Evolutionary conservation across 495 filamentous ascomycete genomes (phyloP).

Genomic region (Lepidopterella palustris): DNA sequence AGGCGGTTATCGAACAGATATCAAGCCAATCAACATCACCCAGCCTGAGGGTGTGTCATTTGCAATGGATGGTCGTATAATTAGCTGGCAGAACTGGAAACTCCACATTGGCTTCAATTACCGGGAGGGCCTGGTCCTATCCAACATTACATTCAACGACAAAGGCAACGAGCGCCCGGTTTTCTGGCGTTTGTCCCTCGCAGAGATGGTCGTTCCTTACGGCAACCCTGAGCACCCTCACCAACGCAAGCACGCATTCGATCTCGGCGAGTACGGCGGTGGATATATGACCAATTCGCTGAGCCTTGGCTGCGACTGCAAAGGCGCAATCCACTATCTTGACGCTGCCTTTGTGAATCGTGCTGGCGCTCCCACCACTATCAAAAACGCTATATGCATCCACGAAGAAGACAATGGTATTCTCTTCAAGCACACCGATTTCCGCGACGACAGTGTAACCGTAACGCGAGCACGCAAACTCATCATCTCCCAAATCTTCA

Average conservation of each 20-base stretch:
- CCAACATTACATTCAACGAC: slow-evolving; percentile 88
- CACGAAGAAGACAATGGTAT: slow-evolving; percentile 95
- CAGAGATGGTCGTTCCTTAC: slow-evolving; percentile 96
- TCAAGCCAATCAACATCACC: slow-evolving; percentile 93
- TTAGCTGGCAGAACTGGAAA: slow-evolving; percentile 94
- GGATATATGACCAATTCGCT: slow-evolving; percentile 96
- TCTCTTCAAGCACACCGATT: slow-evolving; percentile 93
- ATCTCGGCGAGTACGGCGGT: slow-evolving; percentile 88
- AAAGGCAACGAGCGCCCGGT: slow-evolving; percentile 71
- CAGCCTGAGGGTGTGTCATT: slow-evolving; percentile 95
- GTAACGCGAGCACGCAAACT: slow-evolving; percentile 85
- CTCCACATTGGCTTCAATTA: slow-evolving; percentile 95
- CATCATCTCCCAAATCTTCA: slow-evolving; percentile 89
- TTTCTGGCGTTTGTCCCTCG: slow-evolving; percentile 87
- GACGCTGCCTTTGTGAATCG: slow-evolving; percentile 76
- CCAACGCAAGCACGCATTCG: slow-evolving; percentile 91
- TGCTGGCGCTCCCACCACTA: slow-evolving; percentile 67
- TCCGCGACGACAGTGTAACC: slow-evolving; percentile 80
- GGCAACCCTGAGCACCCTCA: slow-evolving; percentile 90
- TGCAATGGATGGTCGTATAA: slow-evolving; percentile 65
- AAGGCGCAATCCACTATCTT: slow-evolving; percentile 89
- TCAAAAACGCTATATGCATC: slow-evolving; percentile 95
- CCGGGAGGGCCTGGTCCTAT: slow-evolving; percentile 86
- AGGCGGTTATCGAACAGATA: slow-evolving; percentile 69
- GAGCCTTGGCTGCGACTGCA: slow-evolving; percentile 87